A percentile compares a stretch with the other conserved stretches of the same genome.
Conservation (phyloP, 2,329 filamentous ascomycete species). For the Aureobasidium sp. region DNA sequence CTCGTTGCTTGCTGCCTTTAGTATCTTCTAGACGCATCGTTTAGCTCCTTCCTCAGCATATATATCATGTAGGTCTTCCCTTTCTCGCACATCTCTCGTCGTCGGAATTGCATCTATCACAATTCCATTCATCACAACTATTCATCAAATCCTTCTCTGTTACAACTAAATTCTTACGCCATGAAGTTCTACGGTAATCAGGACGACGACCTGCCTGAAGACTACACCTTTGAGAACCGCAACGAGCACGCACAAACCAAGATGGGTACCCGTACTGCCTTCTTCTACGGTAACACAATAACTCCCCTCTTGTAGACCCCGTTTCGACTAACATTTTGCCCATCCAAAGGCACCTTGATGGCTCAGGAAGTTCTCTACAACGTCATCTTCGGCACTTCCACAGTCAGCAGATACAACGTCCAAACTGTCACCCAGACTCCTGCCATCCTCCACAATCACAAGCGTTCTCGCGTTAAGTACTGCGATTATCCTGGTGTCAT, state of each 20-base stretch:
- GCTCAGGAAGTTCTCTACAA: slow-evolving; percentile 78
- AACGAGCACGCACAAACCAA: slow-evolving; percentile 8
- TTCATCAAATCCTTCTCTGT: background rate
- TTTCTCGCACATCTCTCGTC: background rate
- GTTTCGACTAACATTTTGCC: background rate
- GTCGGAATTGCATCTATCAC: background rate
- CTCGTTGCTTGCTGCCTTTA: background rate
- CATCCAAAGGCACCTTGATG: slow-evolving; percentile 55
- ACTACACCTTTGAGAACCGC: background rate
- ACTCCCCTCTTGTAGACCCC: no score
- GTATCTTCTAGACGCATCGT: background rate
- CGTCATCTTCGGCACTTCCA: slow-evolving; percentile 63
- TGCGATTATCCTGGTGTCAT: slow-evolving; percentile 80
- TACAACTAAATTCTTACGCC: background rate
- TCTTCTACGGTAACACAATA: slow-evolving; percentile 53
- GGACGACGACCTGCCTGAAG: background rate
- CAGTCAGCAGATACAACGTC: slow-evolving; percentile 37
- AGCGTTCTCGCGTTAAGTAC: slow-evolving; percentile 59
- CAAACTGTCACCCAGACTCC: slow-evolving; percentile 58
- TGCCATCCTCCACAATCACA: slow-evolving; percentile 67
- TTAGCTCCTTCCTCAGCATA: background rate
- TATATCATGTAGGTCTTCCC: background rate
- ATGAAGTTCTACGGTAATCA: background rate
- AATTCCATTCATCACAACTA: background rate
- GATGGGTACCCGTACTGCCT: slow-evolving; percentile 48